Percentiles rank a stretch among this genome's conserved stretches.
These are phyloP conservation scores for Hyaloscypha bicolor DNA, from an alignment of 495 filamentous ascomycete species.

Conservation along the genomic window DNA sequence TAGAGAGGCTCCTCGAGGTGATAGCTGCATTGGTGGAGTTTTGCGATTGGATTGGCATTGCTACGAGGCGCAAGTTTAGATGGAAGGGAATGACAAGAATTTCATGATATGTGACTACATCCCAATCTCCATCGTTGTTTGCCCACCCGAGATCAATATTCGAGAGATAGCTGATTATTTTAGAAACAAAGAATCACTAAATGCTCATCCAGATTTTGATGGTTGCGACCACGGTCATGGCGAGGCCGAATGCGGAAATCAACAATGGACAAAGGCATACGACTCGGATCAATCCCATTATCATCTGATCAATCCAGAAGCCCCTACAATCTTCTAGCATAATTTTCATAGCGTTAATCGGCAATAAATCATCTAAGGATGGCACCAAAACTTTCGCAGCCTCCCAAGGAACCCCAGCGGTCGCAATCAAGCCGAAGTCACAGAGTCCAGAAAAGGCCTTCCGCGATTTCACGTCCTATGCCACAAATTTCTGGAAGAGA, in stretches of 20 bases:
- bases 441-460: neutral
- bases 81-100: neutral
- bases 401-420: neutral
- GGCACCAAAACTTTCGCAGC: neutral
- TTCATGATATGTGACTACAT: neutral
- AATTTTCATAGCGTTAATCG: no score
- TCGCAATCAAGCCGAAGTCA: neutral
- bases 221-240: neutral
- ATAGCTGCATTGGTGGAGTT: conserved; percentile 16
- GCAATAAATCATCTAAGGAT: no score
- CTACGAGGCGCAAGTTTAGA: conserved; percentile 9
- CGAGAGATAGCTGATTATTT: neutral
- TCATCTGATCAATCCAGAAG: no score
- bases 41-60: neutral
- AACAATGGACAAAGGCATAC: neutral
- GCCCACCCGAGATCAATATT: neutral
- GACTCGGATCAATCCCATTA: no score
- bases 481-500: neutral
- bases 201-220: neutral
- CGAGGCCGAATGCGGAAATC: neutral
- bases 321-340: no score
- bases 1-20: conserved; percentile 27
- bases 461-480: neutral
- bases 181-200: neutral
- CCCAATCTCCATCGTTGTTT: neutral